phyloP scores from a whole-genome alignment of 768 basidiomycete species.

The Sarcodon aspratus region DNA sequence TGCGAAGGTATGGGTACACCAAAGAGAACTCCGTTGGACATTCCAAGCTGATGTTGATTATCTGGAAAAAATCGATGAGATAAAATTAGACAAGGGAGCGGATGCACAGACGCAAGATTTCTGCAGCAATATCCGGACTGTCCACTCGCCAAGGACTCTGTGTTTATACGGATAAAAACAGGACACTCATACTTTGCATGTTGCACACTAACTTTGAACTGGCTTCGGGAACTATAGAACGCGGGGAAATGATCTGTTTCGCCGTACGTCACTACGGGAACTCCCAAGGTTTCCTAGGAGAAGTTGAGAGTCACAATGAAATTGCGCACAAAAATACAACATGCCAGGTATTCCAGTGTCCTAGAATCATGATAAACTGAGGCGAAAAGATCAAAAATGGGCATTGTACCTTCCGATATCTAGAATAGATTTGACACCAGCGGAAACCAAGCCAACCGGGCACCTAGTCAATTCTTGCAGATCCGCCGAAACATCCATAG shows the following conservation, averaged over 20 bases:
- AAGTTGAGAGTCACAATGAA: background rate
- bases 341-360: conserved; percentile 70
- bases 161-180: conserved; percentile 17
- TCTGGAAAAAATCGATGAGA: conserved; percentile 29
- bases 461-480: conserved; percentile 81
- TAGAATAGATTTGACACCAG: conserved; percentile 90
- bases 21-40: conserved; percentile 71
- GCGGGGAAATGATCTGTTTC: conserved; percentile 81
- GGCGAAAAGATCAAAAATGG: background rate
- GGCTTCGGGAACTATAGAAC: conserved; percentile 81
- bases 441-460: conserved; percentile 85
- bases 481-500: conserved; percentile 93
- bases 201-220: conserved; percentile 46
- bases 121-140: conserved; percentile 56
- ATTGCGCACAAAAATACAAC: conserved; percentile 7
- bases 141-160: conserved; percentile 75
- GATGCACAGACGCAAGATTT: conserved; percentile 49
- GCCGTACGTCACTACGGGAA: conserved; percentile 78
- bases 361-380: conserved; percentile 21
- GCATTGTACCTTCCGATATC: conserved; percentile 67
- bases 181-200: background rate
- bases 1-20: conserved; percentile 83
- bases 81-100: background rate
- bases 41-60: conserved; percentile 54
- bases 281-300: conserved; percentile 84